These are phyloP conservation scores for Eleusine coracana DNA, from an alignment of 176 grass and related monocot genomes.

Conservation along the genomic window DNA sequence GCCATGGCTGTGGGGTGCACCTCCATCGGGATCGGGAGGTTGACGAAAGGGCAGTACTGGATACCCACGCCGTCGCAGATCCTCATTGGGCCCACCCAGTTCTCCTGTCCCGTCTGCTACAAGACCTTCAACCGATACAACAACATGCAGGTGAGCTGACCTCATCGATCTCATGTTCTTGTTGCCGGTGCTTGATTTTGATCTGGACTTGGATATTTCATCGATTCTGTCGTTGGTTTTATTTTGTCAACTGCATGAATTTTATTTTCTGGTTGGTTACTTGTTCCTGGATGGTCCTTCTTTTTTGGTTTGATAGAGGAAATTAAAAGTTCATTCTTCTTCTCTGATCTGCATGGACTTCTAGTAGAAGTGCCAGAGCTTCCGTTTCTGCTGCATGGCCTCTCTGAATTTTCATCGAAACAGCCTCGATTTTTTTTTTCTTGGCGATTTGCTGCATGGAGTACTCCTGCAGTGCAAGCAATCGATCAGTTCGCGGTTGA, in stretches of 20 bases:
- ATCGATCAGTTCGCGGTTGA: conserved; percentile 1
- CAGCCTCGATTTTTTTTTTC: not conserved
- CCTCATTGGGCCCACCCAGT: conserved; percentile 89
- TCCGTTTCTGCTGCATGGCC: not conserved
- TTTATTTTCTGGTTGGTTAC: not conserved
- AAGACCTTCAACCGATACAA: conserved; percentile 96
- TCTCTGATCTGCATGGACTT: conserved; percentile 1
- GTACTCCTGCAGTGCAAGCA: not conserved
- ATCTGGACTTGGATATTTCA: not conserved
- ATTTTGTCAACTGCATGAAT: not conserved
- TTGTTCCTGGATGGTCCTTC: not conserved
- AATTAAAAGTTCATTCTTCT: not conserved
- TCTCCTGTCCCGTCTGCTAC: conserved; percentile 84
- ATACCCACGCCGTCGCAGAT: conserved; percentile 89
- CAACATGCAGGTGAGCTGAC: conserved; percentile 73
- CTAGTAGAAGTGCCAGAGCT: not conserved
- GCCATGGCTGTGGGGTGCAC: conserved; percentile 47
- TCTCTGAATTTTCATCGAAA: not conserved
- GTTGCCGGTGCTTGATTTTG: not conserved
- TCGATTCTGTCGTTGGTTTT: not conserved
- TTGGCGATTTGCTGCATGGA: not conserved
- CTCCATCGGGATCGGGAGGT: conserved; percentile 63
- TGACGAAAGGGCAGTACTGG: conserved; percentile 90
- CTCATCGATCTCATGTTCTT: not conserved
- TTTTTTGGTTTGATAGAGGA: not conserved